A percentile compares a stretch with the other conserved stretches of the same genome.
These are phyloP conservation scores for Sphaerulina vaccinii DNA, from an alignment of 2,329 filamentous ascomycete species.

Conservation along the genomic window DNA sequence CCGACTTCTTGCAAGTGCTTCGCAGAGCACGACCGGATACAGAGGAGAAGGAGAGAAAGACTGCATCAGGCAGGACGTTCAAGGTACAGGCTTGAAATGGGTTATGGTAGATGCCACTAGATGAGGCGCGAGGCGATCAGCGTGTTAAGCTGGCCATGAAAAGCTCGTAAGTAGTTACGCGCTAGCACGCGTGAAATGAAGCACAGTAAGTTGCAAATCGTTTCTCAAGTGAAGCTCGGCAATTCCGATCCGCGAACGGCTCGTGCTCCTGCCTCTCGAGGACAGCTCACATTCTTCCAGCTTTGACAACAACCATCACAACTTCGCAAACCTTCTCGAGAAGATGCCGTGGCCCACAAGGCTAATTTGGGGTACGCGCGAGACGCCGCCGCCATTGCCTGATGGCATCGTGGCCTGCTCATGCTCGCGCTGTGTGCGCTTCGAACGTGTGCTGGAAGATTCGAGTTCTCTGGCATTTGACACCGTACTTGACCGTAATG, in stretches of 20 bases:
- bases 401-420: too few species aligned
- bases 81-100: conserved; percentile 52
- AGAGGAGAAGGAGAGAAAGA: conserved; percentile 97
- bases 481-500: too few species aligned
- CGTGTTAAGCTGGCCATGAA: background rate
- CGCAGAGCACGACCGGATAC: conserved; percentile 91
- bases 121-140: background rate
- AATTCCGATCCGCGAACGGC: background rate
- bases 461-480: too few species aligned
- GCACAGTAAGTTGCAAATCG: background rate
- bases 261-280: background rate
- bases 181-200: background rate
- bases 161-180: too few species aligned
- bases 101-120: background rate
- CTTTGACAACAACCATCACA: too few species aligned
- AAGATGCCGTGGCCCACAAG: too few species aligned
- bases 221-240: background rate
- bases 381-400: too few species aligned
- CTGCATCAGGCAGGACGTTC: conserved; percentile 93
- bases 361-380: too few species aligned
- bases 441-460: too few species aligned
- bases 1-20: conserved; percentile 99
- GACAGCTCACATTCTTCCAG: background rate
- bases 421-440: too few species aligned
- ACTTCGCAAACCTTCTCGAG: too few species aligned